A percentile compares a stretch with the other conserved stretches of the same genome.
These are phyloP conservation scores for Pseudopyrenochaeta lycopersici DNA, from an alignment of 2,329 filamentous ascomycete species.

Conservation along the genomic window DNA sequence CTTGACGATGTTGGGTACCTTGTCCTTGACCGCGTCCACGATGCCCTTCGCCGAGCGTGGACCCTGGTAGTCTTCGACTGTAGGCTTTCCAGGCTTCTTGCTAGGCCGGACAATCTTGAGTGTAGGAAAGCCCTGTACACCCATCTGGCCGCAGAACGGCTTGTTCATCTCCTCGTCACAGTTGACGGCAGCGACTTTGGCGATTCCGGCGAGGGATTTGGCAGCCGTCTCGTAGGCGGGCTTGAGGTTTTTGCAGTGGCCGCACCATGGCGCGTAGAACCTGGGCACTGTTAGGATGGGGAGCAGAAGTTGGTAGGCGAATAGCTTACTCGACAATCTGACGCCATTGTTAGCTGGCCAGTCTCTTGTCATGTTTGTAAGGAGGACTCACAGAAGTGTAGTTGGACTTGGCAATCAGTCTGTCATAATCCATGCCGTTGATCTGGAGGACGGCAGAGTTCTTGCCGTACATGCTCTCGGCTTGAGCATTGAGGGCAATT, in stretches of 20 bases:
- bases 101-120: constrained; percentile 90
- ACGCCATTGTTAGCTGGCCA: constrained; percentile 7
- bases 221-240: constrained; percentile 95
- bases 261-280: constrained; percentile 98
- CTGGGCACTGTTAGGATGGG: constrained; percentile 61
- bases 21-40: constrained; percentile 82
- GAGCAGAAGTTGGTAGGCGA: not conserved
- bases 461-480: constrained; percentile 82
- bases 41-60: constrained; percentile 85
- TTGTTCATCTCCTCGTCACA: constrained; percentile 97
- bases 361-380: not conserved
- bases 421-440: constrained; percentile 79
- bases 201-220: constrained; percentile 86
- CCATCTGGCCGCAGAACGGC: constrained; percentile 82
- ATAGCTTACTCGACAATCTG: constrained; percentile 52
- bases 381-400: constrained; percentile 78
- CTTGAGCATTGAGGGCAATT: constrained; percentile 71
- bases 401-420: constrained; percentile 86
- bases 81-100: constrained; percentile 80
- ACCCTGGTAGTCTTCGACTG: constrained; percentile 91
- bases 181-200: constrained; percentile 92
- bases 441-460: constrained; percentile 88
- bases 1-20: constrained; percentile 92
- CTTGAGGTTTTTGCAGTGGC: constrained; percentile 95
- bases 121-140: constrained; percentile 92